Conservation (phyloP, 2,329 filamentous ascomycete genomes). For the Botrytis squamosa region DNA sequence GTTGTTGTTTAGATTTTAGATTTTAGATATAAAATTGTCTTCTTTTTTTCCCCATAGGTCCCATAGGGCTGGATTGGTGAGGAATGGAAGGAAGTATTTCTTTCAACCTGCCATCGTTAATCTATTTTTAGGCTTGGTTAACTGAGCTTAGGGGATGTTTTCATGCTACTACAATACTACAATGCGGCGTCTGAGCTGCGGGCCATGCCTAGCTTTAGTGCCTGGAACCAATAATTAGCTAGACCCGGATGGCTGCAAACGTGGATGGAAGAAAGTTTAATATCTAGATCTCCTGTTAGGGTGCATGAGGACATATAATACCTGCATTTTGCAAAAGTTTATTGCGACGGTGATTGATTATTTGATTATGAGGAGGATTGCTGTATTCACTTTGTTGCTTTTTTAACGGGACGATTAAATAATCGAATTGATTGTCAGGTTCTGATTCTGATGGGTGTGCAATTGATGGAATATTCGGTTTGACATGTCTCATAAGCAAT, state of each 20-base stretch:
- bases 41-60: too few relatives aligned
- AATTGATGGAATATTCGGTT: not conserved
- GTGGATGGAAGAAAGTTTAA: not conserved
- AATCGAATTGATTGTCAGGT: not conserved
- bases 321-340: not conserved
- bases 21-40: not conserved
- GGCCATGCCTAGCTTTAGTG: not conserved
- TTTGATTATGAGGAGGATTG: not conserved
- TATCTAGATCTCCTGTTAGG: not conserved
- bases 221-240: not conserved
- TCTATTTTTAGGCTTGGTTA: not conserved
- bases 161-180: not conserved
- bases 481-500: not conserved
- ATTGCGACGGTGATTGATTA: not conserved
- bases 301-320: not conserved
- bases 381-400: not conserved
- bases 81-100: not conserved
- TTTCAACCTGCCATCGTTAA: not conserved
- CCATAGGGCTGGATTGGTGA: conserved; percentile 2
- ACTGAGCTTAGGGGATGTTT: not conserved
- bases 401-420: not conserved
- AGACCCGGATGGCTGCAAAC: not conserved
- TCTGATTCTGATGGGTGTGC: not conserved
- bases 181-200: not conserved
- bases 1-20: not conserved